Evolutionary conservation across 345 rosid genomes (phyloP), one percentile per base, ranked within the genome.

Genomic region (Moringa oleifera): DNA sequence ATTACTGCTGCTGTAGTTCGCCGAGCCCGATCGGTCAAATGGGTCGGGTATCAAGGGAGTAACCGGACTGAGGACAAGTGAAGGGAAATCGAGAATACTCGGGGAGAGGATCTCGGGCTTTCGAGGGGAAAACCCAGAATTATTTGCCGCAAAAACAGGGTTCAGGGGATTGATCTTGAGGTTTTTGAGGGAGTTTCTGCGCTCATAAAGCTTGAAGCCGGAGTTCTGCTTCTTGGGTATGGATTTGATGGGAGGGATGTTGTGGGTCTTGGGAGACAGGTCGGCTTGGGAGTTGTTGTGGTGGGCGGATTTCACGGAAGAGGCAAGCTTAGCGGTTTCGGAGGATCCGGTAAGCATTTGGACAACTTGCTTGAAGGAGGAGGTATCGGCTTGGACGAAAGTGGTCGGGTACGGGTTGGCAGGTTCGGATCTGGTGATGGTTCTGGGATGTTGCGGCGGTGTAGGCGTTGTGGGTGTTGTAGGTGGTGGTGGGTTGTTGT

Each of bases 271-370:
- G 47, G 85, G 67, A n/a, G 79, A 51, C 5, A 77, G 58, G 65
- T 76, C 84, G 68, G 84, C 53, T 53, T 72, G 81, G 16, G 74
- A 23, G 50, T 64, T 20, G 53, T 73, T 73, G 23, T 73, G 64
- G n/a, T 64, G 74, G 17, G 68, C 37, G 61, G 79, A 71, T 59
- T 60, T 68, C 18, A 63, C 7, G 63, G 78, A 75, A 51, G 75
- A 68, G 20, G 62, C 64, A 11, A 36, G 73, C 23, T 78, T 78
- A 49, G 77, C 70, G 28, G 83, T 75, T n/a, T 77, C 80, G 50
- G 93, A 75, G 59, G 97, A 88, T 72, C 99, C 99, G 55, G 99
- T 94, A 20, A 94, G 80, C 97, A 94, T 85, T 72, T 94, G 99
- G 62, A 94, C 99, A 25, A 94, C 99, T 73, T 90, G 97, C 53